phyloP scores from a whole-genome alignment of 2,329 filamentous ascomycete species.

The Penicillium palitans region DNA sequence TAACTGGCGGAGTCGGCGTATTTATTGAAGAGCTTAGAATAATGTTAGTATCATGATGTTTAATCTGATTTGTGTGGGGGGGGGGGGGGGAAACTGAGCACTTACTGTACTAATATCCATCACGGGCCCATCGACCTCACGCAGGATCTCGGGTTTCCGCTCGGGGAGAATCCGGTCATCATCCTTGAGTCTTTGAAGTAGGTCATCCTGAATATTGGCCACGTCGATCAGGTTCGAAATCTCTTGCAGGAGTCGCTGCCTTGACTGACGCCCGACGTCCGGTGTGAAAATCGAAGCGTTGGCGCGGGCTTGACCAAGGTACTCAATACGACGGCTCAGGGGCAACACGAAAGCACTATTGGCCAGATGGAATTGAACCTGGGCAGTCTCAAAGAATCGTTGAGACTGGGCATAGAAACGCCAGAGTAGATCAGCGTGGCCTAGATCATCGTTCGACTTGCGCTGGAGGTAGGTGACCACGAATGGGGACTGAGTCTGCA shows the following conservation, averaged over 20 bases:
- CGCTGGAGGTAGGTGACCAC: constrained; percentile 83
- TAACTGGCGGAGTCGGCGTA: constrained; percentile 91
- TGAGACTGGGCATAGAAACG: constrained; percentile 84
- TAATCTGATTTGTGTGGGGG: too few species aligned
- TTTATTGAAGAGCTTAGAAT: constrained; percentile 80
- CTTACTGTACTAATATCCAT: constrained; percentile 73
- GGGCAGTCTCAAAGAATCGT: constrained; percentile 81
- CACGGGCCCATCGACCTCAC: constrained; percentile 74
- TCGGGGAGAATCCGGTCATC: constrained; percentile 69
- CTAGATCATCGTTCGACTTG: constrained; percentile 68
- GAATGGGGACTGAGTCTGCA: constrained; percentile 80
- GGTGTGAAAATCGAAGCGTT: constrained; percentile 83
- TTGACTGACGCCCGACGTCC: constrained; percentile 73
- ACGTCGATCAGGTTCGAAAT: constrained; percentile 86
- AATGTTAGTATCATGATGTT: constrained; percentile 13
- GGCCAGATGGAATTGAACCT: constrained; percentile 80
- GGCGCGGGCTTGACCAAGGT: constrained; percentile 85
- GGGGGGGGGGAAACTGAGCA: constrained; percentile 13
- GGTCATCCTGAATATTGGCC: constrained; percentile 90
- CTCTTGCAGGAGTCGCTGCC: constrained; percentile 81
- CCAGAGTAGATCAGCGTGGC: constrained; percentile 88
- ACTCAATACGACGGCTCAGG: constrained; percentile 83
- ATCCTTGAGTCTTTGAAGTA: constrained; percentile 72
- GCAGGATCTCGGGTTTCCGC: constrained; percentile 63
- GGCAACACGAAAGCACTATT: constrained; percentile 76